Conservation (phyloP, 495 filamentous ascomycete genomes). For the Hapsidospora chrysogenum region DNA sequence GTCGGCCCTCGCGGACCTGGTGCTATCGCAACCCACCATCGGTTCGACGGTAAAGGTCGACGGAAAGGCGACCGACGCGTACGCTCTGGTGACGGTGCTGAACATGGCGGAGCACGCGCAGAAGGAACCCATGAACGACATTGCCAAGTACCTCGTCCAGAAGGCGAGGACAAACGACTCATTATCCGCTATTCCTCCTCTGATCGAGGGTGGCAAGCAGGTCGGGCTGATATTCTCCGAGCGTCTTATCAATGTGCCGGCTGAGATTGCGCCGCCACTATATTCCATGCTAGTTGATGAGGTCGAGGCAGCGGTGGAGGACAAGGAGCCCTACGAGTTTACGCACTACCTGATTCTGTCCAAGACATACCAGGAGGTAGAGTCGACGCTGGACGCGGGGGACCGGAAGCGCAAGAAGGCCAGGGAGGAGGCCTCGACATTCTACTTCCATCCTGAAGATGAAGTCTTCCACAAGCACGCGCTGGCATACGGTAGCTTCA, state of each 20-base stretch:
- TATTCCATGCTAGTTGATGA: slow-evolving; percentile 92
- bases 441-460: slow-evolving; percentile 96
- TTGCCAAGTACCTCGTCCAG: slow-evolving; percentile 54
- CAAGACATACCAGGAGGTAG: slow-evolving; percentile 78
- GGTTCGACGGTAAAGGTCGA: slow-evolving; percentile 94
- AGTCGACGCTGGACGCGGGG: slow-evolving; percentile 57
- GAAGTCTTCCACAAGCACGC: slow-evolving; percentile 70
- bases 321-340: slow-evolving; percentile 86
- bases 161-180: slow-evolving; percentile 36
- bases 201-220: slow-evolving; percentile 33
- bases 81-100: slow-evolving; percentile 82
- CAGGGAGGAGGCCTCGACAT: slow-evolving; percentile 33
- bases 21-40: slow-evolving; percentile 73
- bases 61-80: slow-evolving; percentile 84
- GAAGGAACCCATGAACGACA: slow-evolving; percentile 48
- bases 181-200: slow-evolving; percentile 32
- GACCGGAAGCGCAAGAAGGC: slow-evolving; percentile 58
- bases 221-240: slow-evolving; percentile 83
- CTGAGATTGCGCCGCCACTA: slow-evolving; percentile 85
- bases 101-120: slow-evolving; percentile 70
- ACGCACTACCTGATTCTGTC: slow-evolving; percentile 83
- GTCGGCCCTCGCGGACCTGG: slow-evolving; percentile 70
- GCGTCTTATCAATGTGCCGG: slow-evolving; percentile 85
- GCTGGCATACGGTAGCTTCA: slow-evolving; percentile 43
- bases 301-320: slow-evolving; percentile 74